Evolutionary conservation across 495 filamentous ascomycete species (phyloP).

Genomic region (Articulospora tetracladia): DNA sequence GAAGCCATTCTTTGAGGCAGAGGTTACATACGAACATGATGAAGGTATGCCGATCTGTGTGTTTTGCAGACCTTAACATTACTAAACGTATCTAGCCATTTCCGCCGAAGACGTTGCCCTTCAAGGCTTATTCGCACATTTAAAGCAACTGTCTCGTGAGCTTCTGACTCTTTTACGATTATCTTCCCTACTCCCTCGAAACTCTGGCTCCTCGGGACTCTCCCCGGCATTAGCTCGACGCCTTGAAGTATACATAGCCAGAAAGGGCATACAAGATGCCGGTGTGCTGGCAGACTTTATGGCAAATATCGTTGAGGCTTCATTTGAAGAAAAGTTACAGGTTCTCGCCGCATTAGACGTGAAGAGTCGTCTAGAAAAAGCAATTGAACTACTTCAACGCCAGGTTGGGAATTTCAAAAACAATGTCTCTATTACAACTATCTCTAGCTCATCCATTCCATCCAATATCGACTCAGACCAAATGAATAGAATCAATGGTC

Average conservation of each 20-base stretch:
- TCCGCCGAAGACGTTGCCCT: conserved; percentile 49
- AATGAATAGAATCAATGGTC: conserved; percentile 48
- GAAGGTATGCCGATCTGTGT: conserved; percentile 39
- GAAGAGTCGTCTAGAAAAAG: conserved; percentile 69
- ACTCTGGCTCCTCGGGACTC: conserved; percentile 52
- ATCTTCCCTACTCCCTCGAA: conserved; percentile 67
- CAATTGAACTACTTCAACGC: conserved; percentile 73
- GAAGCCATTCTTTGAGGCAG: conserved; percentile 81
- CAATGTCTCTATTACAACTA: conserved; percentile 71
- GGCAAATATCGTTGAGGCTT: conserved; percentile 80
- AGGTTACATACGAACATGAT: conserved; percentile 56
- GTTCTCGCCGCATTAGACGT: conserved; percentile 74
- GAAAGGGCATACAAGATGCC: conserved; percentile 72
- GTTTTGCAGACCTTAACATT: not conserved
- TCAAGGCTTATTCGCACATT: conserved; percentile 66
- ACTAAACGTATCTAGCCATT: conserved; percentile 27
- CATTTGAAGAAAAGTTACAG: conserved; percentile 83
- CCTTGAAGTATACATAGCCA: conserved; percentile 78
- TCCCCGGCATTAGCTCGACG: conserved; percentile 81
- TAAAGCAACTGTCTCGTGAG: conserved; percentile 80
- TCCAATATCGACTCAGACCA: conserved; percentile 49
- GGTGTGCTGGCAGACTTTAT: conserved; percentile 94
- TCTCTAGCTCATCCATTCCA: conserved; percentile 56
- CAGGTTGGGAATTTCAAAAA: conserved; percentile 79
- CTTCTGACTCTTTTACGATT: conserved; percentile 75